Conservation (phyloP, 108 stramenopile genomes). For the Conticribra weissflogii region DNA sequence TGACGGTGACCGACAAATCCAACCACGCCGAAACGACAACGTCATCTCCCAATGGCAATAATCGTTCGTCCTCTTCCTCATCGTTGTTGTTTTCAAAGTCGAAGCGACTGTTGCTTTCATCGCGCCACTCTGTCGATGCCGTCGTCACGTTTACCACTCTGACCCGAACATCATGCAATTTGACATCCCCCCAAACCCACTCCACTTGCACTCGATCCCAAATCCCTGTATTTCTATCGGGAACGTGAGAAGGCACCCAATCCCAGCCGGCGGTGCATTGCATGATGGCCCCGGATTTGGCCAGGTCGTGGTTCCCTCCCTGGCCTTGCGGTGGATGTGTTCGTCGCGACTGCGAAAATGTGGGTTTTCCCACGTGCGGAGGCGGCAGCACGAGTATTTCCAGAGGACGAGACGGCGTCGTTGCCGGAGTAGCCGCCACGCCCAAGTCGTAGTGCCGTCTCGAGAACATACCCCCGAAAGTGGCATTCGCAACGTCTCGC, state of each 20-base stretch:
- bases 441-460: constrained; percentile 36
- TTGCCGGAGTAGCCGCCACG: neutral
- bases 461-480: constrained; percentile 41
- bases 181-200: constrained; percentile 28
- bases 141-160: constrained; percentile 6
- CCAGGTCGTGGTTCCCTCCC: constrained; percentile 59
- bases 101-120: no score
- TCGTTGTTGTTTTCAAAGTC: neutral
- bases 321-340: constrained; percentile 30
- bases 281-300: constrained; percentile 49
- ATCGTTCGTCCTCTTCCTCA: neutral
- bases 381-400: constrained; percentile 42
- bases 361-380: constrained; percentile 34
- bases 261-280: constrained; percentile 66
- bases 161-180: constrained; percentile 36
- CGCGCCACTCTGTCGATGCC: no score
- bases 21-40: constrained; percentile 28
- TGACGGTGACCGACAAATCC: constrained; percentile 30
- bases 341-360: constrained; percentile 4
- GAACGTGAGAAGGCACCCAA: constrained; percentile 57
- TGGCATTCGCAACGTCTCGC: neutral
- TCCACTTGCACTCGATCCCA: constrained; percentile 45
- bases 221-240: constrained; percentile 57
- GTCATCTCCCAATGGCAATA: constrained; percentile 35
- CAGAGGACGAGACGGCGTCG: neutral